These are phyloP conservation scores for Liriodendron chinense DNA, from an alignment of 164 flowering plant genomes.

Conservation along the genomic window DNA sequence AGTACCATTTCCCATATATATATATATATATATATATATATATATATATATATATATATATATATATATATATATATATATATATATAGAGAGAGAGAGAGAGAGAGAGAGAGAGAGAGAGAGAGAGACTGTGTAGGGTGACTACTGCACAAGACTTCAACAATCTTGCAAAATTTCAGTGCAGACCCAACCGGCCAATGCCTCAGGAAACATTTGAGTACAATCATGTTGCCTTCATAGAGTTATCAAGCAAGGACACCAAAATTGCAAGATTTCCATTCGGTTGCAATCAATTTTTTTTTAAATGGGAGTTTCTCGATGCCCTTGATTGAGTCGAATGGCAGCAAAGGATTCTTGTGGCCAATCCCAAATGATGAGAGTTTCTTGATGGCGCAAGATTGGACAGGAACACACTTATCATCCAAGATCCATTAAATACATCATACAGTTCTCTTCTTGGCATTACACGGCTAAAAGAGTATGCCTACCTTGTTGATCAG, in stretches of 20 bases:
- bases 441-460: not conserved
- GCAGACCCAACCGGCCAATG: not conserved
- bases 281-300: too few relatives aligned
- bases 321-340: too few relatives aligned
- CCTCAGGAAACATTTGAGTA: not conserved
- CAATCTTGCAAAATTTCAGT: not conserved
- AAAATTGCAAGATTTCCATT: not conserved
- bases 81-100: too few relatives aligned
- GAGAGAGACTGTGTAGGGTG: not conserved
- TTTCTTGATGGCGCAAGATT: not conserved
- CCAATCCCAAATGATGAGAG: too few relatives aligned
- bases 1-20: too few relatives aligned
- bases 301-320: too few relatives aligned
- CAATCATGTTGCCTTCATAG: not conserved
- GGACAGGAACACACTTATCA: not conserved
- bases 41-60: too few relatives aligned
- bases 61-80: too few relatives aligned
- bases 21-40: too few relatives aligned
- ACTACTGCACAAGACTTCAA: not conserved
- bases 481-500: slow-evolving; percentile 56
- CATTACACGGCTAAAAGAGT: not conserved
- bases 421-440: not conserved
- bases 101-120: not conserved
- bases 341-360: too few relatives aligned
- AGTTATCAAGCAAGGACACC: not conserved